Percentiles rank a stretch among this genome's conserved stretches.
These are phyloP conservation scores for Xerocomus spinulosus DNA, from an alignment of 768 basidiomycete genomes.

Conservation along the genomic window DNA sequence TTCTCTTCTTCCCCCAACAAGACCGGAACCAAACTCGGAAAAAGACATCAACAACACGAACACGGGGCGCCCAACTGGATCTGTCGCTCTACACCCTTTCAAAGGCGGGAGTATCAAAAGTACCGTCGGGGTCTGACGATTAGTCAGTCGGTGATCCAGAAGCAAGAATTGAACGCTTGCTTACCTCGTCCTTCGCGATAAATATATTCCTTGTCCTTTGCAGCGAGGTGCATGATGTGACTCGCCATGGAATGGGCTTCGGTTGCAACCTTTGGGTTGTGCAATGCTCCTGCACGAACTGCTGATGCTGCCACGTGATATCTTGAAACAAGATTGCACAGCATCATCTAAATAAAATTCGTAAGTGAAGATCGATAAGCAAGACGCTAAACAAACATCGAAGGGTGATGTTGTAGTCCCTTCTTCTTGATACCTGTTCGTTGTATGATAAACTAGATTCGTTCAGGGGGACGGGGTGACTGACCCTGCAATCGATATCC, in stretches of 20 bases:
- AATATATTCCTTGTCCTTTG: constrained; percentile 61
- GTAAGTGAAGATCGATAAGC: background rate
- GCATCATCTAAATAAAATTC: constrained; percentile 56
- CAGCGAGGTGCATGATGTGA: constrained; percentile 53
- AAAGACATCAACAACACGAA: background rate
- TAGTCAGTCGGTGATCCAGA: background rate
- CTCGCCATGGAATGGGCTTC: constrained; percentile 55
- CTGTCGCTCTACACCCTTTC: background rate
- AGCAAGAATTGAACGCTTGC: background rate
- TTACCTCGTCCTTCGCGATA: constrained; percentile 54
- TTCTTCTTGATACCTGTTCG: constrained; percentile 54
- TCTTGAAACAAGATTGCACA: constrained; percentile 63
- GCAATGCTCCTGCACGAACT: constrained; percentile 48
- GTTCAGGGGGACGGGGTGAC: constrained; percentile 7
- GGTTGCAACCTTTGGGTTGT: constrained; percentile 52
- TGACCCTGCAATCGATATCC: constrained; percentile 53
- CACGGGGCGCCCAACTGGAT: background rate
- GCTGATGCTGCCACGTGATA: constrained; percentile 62
- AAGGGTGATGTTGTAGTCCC: constrained; percentile 83
- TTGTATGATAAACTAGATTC: background rate
- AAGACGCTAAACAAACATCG: constrained; percentile 43
- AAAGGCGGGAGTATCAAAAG: constrained; percentile 47
- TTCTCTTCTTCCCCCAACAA: too few relatives aligned
- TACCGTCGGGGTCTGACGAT: constrained; percentile 31
- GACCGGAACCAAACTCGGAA: too few relatives aligned